Conservation (phyloP, 306 rosid species). For the Crataegus laevigata region DNA sequence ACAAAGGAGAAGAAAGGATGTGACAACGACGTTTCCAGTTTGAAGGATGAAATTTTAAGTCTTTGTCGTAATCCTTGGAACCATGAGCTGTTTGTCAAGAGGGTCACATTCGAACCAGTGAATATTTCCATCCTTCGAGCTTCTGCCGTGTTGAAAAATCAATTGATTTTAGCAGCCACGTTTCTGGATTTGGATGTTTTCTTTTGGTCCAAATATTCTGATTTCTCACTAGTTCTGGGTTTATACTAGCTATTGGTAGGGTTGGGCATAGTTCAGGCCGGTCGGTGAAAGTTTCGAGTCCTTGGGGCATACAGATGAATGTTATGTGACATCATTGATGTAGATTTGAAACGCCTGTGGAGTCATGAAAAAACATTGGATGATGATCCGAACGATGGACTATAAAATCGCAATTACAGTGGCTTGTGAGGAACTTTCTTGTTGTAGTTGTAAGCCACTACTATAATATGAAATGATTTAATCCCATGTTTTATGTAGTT, state of each 20-base stretch:
- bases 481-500: background rate
- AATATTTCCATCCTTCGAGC: background rate
- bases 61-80: background rate
- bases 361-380: background rate
- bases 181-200: background rate
- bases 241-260: background rate
- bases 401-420: background rate
- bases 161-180: background rate
- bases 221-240: background rate
- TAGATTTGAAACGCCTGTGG: background rate
- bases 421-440: background rate
- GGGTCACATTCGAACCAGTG: background rate
- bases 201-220: conserved; percentile 2
- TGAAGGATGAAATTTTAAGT: background rate
- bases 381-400: background rate
- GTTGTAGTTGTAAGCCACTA: background rate
- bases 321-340: background rate
- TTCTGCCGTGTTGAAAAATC: conserved; percentile 22
- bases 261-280: background rate
- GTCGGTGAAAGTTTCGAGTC: background rate
- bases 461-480: background rate
- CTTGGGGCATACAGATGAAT: background rate
- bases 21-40: background rate
- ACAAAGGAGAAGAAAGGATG: background rate
- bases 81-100: background rate